Evolutionary conservation across 495 filamentous ascomycete genomes (phyloP).

Genomic region (Chaetomidium leptoderma): DNA sequence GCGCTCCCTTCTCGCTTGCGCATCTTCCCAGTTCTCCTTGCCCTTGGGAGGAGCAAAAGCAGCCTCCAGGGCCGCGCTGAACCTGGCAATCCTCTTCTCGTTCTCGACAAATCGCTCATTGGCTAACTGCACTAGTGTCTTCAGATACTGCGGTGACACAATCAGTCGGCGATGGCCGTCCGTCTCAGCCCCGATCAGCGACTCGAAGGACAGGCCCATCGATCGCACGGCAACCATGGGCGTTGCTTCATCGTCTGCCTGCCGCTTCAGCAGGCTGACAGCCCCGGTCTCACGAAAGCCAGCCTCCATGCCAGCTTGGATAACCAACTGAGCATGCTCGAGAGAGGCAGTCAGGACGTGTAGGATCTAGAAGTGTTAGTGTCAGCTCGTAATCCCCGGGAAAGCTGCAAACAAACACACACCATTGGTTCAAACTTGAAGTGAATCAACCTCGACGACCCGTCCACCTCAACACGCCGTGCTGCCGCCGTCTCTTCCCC

Average conservation of each 20-base stretch:
- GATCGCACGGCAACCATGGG: constrained; percentile 82
- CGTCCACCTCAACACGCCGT: not conserved
- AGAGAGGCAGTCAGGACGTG: constrained; percentile 75
- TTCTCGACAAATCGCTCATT: constrained; percentile 78
- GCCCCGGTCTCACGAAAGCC: constrained; percentile 91
- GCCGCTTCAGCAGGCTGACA: constrained; percentile 34
- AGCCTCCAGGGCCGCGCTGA: constrained; percentile 43
- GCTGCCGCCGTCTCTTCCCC: constrained; percentile 10
- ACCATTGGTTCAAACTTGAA: constrained; percentile 97
- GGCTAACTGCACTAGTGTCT: constrained; percentile 59
- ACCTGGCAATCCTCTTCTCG: constrained; percentile 60
- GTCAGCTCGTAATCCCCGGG: not conserved
- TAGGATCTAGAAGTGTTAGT: constrained; percentile 60
- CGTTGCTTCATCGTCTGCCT: constrained; percentile 31
- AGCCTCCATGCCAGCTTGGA: constrained; percentile 68
- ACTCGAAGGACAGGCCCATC: constrained; percentile 73
- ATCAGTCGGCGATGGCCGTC: constrained; percentile 35
- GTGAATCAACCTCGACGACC: constrained; percentile 60
- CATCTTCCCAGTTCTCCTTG: constrained; percentile 53
- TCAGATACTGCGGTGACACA: constrained; percentile 57
- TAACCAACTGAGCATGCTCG: constrained; percentile 63
- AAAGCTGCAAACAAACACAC: constrained; percentile 29
- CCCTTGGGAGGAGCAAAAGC: constrained; percentile 27
- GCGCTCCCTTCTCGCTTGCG: constrained; percentile 52
- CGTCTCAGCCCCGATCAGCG: constrained; percentile 60